Percentiles rank a stretch among this genome's conserved stretches.
phyloP scores from a whole-genome alignment of 371 early-diverging fungal genomes.

The Chytridium lagenaria region DNA sequence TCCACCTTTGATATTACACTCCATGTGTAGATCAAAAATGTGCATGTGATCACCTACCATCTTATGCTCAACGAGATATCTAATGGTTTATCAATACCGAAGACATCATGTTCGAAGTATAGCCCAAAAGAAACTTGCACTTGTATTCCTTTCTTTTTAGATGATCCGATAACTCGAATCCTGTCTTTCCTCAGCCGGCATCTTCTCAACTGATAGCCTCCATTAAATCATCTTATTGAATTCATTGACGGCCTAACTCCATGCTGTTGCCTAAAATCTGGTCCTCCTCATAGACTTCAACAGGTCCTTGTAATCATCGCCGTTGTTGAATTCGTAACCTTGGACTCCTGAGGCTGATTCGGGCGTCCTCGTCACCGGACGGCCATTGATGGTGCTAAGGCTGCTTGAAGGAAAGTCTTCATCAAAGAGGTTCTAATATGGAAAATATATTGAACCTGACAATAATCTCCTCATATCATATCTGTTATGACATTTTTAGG shows the following conservation, averaged over 20 bases:
- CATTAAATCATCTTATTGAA: slow-evolving; percentile 89
- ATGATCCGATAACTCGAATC: slow-evolving; percentile 71
- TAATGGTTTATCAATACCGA: slow-evolving; percentile 96
- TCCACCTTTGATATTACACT: slow-evolving; percentile 69
- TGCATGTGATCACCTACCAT: slow-evolving; percentile 59
- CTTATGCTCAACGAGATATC: slow-evolving; percentile 88
- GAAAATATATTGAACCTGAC: no score
- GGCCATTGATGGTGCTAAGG: background rate
- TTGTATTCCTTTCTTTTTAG: slow-evolving; percentile 68
- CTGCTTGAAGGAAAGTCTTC: no score
- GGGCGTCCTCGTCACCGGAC: slow-evolving; percentile 43
- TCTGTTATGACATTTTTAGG: background rate
- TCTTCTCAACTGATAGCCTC: slow-evolving; percentile 86
- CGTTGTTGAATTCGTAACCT: slow-evolving; percentile 91
- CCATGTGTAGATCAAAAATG: background rate
- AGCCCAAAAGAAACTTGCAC: slow-evolving; percentile 97
- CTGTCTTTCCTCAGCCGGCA: slow-evolving; percentile 61
- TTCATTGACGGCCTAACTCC: slow-evolving; percentile 87
- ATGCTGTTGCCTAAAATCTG: slow-evolving; percentile 91
- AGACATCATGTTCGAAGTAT: slow-evolving; percentile 98
- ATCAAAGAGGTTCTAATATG: no score
- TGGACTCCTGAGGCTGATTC: slow-evolving; percentile 53
- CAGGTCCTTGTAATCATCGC: slow-evolving; percentile 70
- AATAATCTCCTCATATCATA: no score
- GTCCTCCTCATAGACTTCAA: slow-evolving; percentile 74